Percentiles rank a stretch among this genome's conserved stretches.
phyloP scores from a whole-genome alignment of 2,329 filamentous ascomycete genomes.

The Aureobasidium melanogenum region DNA sequence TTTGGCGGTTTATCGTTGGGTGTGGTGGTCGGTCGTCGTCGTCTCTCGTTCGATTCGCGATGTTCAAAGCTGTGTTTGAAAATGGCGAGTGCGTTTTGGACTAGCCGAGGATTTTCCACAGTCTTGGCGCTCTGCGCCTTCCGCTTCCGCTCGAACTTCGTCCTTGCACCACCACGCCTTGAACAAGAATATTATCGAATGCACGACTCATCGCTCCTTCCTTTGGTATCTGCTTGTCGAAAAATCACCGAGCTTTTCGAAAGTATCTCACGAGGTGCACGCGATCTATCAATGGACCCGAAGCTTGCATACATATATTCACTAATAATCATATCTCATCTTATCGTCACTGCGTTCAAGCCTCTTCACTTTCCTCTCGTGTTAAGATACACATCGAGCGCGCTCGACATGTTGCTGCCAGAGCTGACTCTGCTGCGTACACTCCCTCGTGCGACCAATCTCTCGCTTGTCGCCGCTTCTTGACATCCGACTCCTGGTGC shows the following conservation, averaged over 20 bases:
- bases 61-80: slow-evolving; percentile 1
- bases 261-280: neutral
- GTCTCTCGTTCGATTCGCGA: neutral
- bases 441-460: slow-evolving; percentile 15
- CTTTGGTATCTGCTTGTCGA: neutral
- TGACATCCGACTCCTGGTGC: neutral
- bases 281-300: neutral
- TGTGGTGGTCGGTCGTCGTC: slow-evolving; percentile 4
- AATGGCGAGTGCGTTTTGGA: neutral
- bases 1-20: slow-evolving; percentile 28
- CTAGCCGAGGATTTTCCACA: neutral
- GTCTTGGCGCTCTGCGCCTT: neutral
- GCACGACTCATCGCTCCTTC: neutral
- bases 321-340: neutral
- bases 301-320: slow-evolving; percentile 5
- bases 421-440: slow-evolving; percentile 18
- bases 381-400: slow-evolving; percentile 29
- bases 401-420: slow-evolving; percentile 23
- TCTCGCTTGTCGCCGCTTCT: neutral
- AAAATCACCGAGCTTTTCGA: neutral
- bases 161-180: neutral
- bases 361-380: slow-evolving; percentile 16
- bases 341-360: neutral
- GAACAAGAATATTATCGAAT: neutral
- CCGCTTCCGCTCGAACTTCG: neutral